Conservation (phyloP, 768 basidiomycete genomes). For the Lactarius quietus region DNA sequence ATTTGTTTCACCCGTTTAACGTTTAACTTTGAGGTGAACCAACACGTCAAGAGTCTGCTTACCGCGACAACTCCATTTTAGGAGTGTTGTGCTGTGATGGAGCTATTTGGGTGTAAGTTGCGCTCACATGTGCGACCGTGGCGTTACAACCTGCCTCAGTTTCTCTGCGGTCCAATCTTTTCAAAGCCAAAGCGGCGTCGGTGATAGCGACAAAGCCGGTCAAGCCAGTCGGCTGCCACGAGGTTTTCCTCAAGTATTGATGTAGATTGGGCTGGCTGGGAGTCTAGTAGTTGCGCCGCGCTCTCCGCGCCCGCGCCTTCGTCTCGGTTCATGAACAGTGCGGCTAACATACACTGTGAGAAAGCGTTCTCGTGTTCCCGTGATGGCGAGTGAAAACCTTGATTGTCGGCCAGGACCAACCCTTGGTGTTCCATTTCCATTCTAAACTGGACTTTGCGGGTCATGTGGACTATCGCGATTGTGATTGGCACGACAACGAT, state of each 20-base stretch:
- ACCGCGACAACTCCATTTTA: not conserved
- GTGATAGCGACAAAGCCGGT: not conserved
- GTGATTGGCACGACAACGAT: not conserved
- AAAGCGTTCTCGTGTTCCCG: not conserved
- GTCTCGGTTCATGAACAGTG: not conserved
- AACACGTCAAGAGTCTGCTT: not conserved
- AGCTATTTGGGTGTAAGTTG: not conserved
- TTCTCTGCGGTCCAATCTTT: not conserved
- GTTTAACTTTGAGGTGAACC: not conserved
- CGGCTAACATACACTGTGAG: not conserved
- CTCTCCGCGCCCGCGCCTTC: not conserved
- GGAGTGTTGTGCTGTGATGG: not conserved
- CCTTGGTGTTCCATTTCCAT: not conserved
- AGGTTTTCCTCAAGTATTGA: not conserved
- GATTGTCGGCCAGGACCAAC: not conserved
- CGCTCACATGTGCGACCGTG: not conserved
- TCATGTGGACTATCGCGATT: not conserved
- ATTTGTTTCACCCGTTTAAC: not conserved
- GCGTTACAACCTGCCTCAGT: not conserved
- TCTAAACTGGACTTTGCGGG: not conserved
- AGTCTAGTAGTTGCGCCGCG: not conserved
- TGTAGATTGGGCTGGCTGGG: not conserved
- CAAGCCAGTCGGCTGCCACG: not conserved
- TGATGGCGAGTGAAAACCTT: not conserved
- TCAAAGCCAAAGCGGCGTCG: not conserved